phyloP scores from a whole-genome alignment of 768 basidiomycete genomes.

The Obba rivulosa region DNA sequence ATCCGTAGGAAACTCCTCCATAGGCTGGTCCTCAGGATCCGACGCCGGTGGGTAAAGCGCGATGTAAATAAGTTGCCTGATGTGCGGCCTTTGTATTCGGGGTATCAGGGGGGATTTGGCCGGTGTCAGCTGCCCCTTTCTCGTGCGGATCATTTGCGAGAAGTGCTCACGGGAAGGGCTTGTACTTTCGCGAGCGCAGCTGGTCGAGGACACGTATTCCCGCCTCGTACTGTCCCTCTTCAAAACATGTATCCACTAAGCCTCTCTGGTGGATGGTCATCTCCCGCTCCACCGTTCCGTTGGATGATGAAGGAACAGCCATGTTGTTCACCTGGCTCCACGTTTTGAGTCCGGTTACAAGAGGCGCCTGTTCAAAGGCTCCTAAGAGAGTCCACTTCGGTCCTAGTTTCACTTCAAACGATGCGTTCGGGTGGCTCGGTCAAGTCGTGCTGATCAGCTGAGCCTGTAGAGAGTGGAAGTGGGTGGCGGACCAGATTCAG shows the following conservation, averaged over 20 bases:
- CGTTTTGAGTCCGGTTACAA: too few relatives aligned
- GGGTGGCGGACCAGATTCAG: background rate
- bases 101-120: background rate
- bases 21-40: slow-evolving; percentile 15
- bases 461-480: background rate
- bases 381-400: background rate
- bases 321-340: too few relatives aligned
- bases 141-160: background rate
- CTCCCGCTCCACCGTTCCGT: slow-evolving; percentile 30
- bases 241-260: slow-evolving; percentile 67
- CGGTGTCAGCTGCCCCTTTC: background rate
- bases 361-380: too few relatives aligned
- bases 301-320: background rate
- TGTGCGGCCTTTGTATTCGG: slow-evolving; percentile 41
- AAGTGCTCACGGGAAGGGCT: slow-evolving; percentile 50
- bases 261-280: slow-evolving; percentile 44
- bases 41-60: slow-evolving; percentile 51
- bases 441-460: background rate
- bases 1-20: slow-evolving; percentile 13
- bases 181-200: slow-evolving; percentile 51
- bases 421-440: background rate
- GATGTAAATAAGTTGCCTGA: slow-evolving; percentile 66
- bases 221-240: slow-evolving; percentile 71
- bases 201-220: slow-evolving; percentile 61
- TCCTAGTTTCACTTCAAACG: background rate